phyloP scores from a whole-genome alignment of 352 stramenopile species.

The Pythium monospermum region DNA sequence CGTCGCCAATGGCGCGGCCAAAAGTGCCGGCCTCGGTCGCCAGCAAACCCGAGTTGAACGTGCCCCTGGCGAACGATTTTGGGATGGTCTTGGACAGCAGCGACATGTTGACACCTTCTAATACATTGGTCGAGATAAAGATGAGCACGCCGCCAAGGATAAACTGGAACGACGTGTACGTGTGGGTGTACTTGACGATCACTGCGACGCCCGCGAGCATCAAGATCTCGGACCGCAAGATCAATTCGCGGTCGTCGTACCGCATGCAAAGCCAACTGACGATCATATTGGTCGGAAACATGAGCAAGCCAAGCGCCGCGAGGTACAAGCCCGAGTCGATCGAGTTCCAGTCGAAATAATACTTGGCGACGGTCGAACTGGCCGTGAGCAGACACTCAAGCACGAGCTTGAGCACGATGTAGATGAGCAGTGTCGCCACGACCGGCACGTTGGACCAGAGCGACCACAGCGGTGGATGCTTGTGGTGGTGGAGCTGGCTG shows the following conservation, averaged over 20 bases:
- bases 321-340: conserved; percentile 85
- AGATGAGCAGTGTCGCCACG: conserved; percentile 76
- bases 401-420: conserved; percentile 91
- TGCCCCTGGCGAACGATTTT: conserved; percentile 88
- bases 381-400: conserved; percentile 87
- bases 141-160: conserved; percentile 85
- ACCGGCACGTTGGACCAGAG: conserved; percentile 75
- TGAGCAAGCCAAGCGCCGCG: conserved; percentile 81
- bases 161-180: conserved; percentile 87
- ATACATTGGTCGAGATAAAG: conserved; percentile 91
- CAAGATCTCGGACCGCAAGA: conserved; percentile 77
- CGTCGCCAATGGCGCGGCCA: conserved; percentile 81
- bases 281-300: conserved; percentile 91
- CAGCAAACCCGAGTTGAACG: conserved; percentile 94
- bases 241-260: conserved; percentile 91
- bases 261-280: conserved; percentile 86
- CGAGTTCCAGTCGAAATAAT: conserved; percentile 89
- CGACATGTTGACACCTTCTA: conserved; percentile 93
- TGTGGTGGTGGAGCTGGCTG: conserved; percentile 4
- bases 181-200: conserved; percentile 87
- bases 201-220: conserved; percentile 87
- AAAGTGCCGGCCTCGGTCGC: conserved; percentile 91
- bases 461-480: conserved; percentile 38
- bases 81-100: conserved; percentile 93
- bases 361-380: conserved; percentile 79